Conservation (phyloP, 225 moss, liverwort and hornwort species). For the Pseudoscleropodium purum region DNA sequence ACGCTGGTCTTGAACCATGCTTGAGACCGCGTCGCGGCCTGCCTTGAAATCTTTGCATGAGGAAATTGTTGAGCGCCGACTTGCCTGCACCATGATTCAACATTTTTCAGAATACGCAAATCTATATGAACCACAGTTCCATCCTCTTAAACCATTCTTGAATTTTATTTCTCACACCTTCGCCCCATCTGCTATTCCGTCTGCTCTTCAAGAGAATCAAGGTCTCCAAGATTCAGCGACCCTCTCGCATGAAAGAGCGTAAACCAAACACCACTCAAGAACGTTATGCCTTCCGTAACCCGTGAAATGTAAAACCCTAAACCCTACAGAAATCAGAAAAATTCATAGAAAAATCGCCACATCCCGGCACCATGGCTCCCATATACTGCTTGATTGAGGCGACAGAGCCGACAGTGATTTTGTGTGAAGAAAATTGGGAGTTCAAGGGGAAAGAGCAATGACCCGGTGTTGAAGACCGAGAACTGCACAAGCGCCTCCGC, state of each 20-base stretch:
- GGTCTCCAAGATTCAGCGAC: not conserved
- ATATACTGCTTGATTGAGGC: not conserved
- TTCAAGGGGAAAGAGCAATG: not conserved
- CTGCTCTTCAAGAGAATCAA: not conserved
- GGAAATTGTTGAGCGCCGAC: not conserved
- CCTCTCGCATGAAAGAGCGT: not conserved
- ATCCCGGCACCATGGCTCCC: not conserved
- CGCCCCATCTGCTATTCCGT: not conserved
- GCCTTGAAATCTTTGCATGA: not conserved
- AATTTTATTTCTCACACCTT: not conserved
- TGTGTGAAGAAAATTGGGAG: not conserved
- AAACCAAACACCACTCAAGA: not conserved
- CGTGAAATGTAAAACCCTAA: not conserved
- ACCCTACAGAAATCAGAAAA: not conserved
- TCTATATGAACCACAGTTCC: not conserved
- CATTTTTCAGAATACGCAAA: not conserved
- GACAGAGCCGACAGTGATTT: not conserved
- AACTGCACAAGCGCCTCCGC: constrained; percentile 2
- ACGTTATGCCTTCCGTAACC: not conserved
- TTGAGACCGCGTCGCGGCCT: not conserved
- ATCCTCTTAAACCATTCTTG: not conserved
- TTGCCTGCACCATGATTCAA: constrained; percentile 13
- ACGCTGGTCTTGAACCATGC: not conserved
- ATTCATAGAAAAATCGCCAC: not conserved
- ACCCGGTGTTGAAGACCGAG: constrained; percentile 2